Base-by-base conservation (phyloP, 495 filamentous ascomycete species). In the Talaromyces liani region DNA sequence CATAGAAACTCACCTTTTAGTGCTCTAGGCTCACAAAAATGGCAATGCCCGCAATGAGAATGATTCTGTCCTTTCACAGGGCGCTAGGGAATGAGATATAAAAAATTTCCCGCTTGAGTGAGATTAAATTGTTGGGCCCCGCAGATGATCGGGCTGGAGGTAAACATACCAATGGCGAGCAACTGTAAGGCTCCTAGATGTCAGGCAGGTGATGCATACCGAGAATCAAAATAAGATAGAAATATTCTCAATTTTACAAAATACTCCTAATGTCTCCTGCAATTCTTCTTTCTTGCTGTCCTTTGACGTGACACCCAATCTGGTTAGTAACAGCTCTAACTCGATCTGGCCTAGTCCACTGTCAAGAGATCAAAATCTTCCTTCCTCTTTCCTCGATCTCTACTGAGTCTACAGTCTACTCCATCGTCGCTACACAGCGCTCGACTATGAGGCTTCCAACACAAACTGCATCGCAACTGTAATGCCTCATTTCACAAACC, bases 61-160 rank as follows among this genome's bases (percentile, higher is more conserved):
- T 49, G 45, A 20, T 49, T 18, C 45, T 18, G 45, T 20, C 18
- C 45, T 49, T 49, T 49, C 45, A 3, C 45, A 41, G 36, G n/a
- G 45, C n/a, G 18, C 45, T 49, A 49, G 45, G 22, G 45, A 45
- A 49, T 20, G 45, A 49, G 45, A 49, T 49, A 49, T 20, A 22
- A 58, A 58, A 58, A 58, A 58, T 58, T 58, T 58, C 56, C 56
- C 56, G 55, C 55, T 24, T 33, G 4, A 34, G 55, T 33, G 31
- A 58, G 27, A 58, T 58, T 58, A 33, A 33, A 12, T 36, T 24
- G 18, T 36, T 22, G 56, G 49, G 56, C 56, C 56, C 56, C 56
- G 56, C 45, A 49, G 45, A 14, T 18, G 16, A 18, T 49, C 16
- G 18, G 45, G 45, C 18, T 18, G 18, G 7, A 49, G 29, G 45